Percentiles rank a stretch among this genome's conserved stretches.
Evolutionary conservation across 1,284 basidiomycete species (phyloP).

Genomic region (Ceratobasidium sp.): DNA sequence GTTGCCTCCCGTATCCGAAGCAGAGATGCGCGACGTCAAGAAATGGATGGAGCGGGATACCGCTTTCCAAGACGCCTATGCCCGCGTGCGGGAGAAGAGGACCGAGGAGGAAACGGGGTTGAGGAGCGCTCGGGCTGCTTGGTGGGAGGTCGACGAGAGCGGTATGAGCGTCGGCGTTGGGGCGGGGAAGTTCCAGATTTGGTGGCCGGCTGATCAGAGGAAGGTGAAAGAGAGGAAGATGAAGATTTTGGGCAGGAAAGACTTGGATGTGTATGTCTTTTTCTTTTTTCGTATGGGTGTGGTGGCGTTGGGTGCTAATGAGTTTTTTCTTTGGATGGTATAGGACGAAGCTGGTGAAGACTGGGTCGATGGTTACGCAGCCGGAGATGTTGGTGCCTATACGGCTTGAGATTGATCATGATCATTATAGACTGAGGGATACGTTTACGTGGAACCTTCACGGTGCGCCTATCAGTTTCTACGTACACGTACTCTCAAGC

Average conservation of each 20-base stretch:
- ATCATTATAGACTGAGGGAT: slow-evolving; percentile 91
- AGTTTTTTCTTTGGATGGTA: slow-evolving; percentile 10
- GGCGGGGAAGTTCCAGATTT: slow-evolving; percentile 69
- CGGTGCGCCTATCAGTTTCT: slow-evolving; percentile 65
- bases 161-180: slow-evolving; percentile 3
- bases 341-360: slow-evolving; percentile 26
- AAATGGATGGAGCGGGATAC: slow-evolving; percentile 68
- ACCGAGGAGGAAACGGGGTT: slow-evolving; percentile 56
- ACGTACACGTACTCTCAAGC: slow-evolving; percentile 37
- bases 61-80: slow-evolving; percentile 61
- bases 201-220: slow-evolving; percentile 70
- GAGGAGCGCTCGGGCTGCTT: slow-evolving; percentile 54
- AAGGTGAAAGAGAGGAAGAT: slow-evolving; percentile 65
- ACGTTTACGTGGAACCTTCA: slow-evolving; percentile 98
- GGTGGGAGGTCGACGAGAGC: slow-evolving; percentile 55
- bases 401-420: slow-evolving; percentile 93
- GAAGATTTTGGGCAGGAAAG: slow-evolving; percentile 70
- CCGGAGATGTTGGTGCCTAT: slow-evolving; percentile 91
- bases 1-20: slow-evolving; percentile 68
- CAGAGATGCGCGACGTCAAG: slow-evolving; percentile 64
- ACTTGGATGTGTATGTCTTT: slow-evolving; percentile 71
- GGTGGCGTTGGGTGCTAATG: background rate
- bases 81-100: slow-evolving; percentile 54
- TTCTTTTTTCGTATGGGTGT: slow-evolving; percentile 34
- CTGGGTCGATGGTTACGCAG: background rate